These are phyloP conservation scores for Cryphonectria japonica DNA, from an alignment of 2,329 filamentous ascomycete species.

Conservation along the genomic window DNA sequence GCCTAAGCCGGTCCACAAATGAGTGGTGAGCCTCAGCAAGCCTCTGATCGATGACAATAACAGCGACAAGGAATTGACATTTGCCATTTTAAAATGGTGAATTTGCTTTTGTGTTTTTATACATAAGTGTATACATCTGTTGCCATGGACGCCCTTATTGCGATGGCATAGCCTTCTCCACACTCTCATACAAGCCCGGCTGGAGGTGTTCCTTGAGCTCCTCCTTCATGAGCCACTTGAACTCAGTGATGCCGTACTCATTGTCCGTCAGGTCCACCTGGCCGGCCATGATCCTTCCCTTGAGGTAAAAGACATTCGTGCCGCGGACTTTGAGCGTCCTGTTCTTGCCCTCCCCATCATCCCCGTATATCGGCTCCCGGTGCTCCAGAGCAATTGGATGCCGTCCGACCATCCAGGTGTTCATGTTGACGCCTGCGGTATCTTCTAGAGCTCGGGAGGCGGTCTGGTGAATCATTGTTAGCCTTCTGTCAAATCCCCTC, in stretches of 20 bases:
- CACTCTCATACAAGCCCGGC: conserved; percentile 70
- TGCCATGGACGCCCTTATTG: conserved; percentile 17
- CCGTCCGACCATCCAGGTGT: conserved; percentile 95
- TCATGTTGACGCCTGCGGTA: conserved; percentile 91
- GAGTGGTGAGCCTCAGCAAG: not conserved
- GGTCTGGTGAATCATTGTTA: conserved; percentile 57
- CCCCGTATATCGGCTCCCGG: conserved; percentile 52
- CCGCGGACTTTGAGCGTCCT: conserved; percentile 49
- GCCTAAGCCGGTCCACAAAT: not conserved
- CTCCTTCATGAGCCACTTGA: conserved; percentile 89
- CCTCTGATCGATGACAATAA: conserved; percentile 4
- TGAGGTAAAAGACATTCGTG: conserved; percentile 93
- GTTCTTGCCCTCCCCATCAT: conserved; percentile 45
- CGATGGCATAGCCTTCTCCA: conserved; percentile 75
- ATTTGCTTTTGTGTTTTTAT: conserved; percentile 10
- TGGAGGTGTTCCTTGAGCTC: conserved; percentile 74
- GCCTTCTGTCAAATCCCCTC: not conserved
- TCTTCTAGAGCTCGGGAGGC: conserved; percentile 78
- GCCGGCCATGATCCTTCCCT: conserved; percentile 95
- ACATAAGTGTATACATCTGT: conserved; percentile 7
- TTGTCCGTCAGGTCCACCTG: conserved; percentile 81
- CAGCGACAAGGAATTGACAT: not conserved
- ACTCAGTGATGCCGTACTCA: conserved; percentile 74
- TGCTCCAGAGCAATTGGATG: conserved; percentile 83
- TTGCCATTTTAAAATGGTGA: conserved; percentile 14